Evolutionary conservation across 1,284 basidiomycete species (phyloP), one percentile per base, ranked within the genome.

Genomic region (Irpex sp.): DNA sequence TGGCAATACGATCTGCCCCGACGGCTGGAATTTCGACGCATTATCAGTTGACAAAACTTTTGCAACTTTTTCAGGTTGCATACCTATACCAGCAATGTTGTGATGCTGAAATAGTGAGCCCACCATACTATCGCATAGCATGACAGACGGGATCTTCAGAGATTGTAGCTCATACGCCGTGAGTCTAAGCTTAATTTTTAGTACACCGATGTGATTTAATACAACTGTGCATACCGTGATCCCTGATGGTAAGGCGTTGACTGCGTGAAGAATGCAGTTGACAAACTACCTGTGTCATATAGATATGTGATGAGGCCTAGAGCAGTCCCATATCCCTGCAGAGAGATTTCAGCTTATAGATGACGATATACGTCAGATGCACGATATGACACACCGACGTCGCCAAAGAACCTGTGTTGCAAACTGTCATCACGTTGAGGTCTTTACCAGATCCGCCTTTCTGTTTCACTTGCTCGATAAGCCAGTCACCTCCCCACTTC

Each of bases 41-140:
- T 56, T 17, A 63, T 46, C 33, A 31, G 21, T 37, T 26, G 9
- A 36, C 33, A 7, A 50, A 50, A 5, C 9, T 31, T 13, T 8
- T 31, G 36, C 4, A 17, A 21, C n/a, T 61, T 31, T 53, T 36
- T 57, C 43, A 43, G 49, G 31, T n/a, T 61, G 72, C 88, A 68
- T 64, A 90, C 92, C 90, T 57, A 97, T 88, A n/a, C 89, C 93
- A 71, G 96, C 92, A 58, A 97, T 92, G 49, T 85, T 78, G 72
- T 92, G 81, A 73, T 93, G 89, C 72, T 95, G 93, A 79, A 97
- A 93, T 50, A 96, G 78, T 0, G 93, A 95, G 13, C 95, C 94
- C 35, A 97, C 91, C 90, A 96, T 96, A 49, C 92, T 95, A 72
- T 97, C 94, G 72, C 93, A 95, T 59, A 97, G 88, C 94, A 97